phyloP scores from a whole-genome alignment of 1,139 yeast genomes.

The Hyphopichia khmerensis region DNA sequence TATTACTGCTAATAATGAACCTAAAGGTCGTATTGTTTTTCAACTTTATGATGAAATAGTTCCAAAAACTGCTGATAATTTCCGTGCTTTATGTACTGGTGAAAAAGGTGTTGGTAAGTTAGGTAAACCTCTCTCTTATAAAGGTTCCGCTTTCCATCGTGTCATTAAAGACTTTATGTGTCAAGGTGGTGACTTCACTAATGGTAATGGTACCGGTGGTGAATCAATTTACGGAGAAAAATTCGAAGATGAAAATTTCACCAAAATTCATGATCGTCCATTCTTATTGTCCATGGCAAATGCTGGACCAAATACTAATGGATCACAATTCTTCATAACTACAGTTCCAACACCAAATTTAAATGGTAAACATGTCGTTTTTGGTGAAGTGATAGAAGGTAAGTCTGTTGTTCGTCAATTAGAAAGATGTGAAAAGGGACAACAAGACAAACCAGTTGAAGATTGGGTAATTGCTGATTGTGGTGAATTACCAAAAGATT shows the following conservation, averaged over 20 bases:
- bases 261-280: slow-evolving; percentile 74
- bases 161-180: slow-evolving; percentile 90
- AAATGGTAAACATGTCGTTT: slow-evolving; percentile 94
- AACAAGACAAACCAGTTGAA: slow-evolving; percentile 60
- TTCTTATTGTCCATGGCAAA: slow-evolving; percentile 94
- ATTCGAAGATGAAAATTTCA: slow-evolving; percentile 90
- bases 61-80: slow-evolving; percentile 92
- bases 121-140: slow-evolving; percentile 70
- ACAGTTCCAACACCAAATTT: slow-evolving; percentile 82
- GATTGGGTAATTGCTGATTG: slow-evolving; percentile 74
- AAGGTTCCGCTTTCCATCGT: slow-evolving; percentile 85
- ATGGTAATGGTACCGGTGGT: slow-evolving; percentile 89
- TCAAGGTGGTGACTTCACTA: slow-evolving; percentile 97
- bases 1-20: slow-evolving; percentile 61
- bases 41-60: slow-evolving; percentile 78
- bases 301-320: slow-evolving; percentile 93
- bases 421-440: slow-evolving; percentile 67
- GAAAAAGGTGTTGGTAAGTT: slow-evolving; percentile 69
- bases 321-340: slow-evolving; percentile 91
- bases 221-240: slow-evolving; percentile 94
- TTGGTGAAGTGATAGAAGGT: slow-evolving; percentile 85
- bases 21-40: slow-evolving; percentile 72
- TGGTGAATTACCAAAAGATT: slow-evolving; percentile 71
- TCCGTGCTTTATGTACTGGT: slow-evolving; percentile 87
- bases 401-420: slow-evolving; percentile 75